phyloP scores from a whole-genome alignment of 2,329 filamentous ascomycete genomes.

The Chalaropsis ovoidea region DNA sequence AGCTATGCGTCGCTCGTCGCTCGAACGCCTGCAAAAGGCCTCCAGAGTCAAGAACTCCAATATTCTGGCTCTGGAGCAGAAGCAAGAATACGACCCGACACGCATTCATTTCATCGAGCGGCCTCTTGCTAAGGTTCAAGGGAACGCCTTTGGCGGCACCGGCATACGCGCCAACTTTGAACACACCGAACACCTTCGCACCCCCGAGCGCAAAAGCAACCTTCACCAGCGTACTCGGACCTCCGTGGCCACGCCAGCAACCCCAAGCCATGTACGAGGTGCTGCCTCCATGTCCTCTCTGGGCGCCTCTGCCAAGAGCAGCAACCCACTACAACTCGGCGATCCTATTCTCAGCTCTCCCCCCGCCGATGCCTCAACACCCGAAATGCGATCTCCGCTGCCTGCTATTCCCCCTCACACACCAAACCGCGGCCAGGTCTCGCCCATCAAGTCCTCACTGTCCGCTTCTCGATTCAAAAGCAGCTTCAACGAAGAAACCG shows the following conservation, averaged over 20 bases:
- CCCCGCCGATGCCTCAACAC: slow-evolving; percentile 20
- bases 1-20: slow-evolving; percentile 72
- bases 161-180: slow-evolving; percentile 41
- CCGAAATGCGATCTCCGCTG: slow-evolving; percentile 23
- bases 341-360: slow-evolving; percentile 21
- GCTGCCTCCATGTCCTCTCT: slow-evolving; percentile 29
- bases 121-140: slow-evolving; percentile 66
- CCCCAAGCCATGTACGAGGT: slow-evolving; percentile 25
- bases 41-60: slow-evolving; percentile 97
- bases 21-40: slow-evolving; percentile 88
- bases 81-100: slow-evolving; percentile 82
- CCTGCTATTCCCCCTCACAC: slow-evolving; percentile 34
- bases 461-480: slow-evolving; percentile 57
- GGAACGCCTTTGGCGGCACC: slow-evolving; percentile 55
- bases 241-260: slow-evolving; percentile 25
- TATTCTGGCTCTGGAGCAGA: slow-evolving; percentile 87
- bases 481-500: slow-evolving; percentile 58
- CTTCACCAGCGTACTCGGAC: slow-evolving; percentile 46
- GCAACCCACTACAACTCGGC: slow-evolving; percentile 6
- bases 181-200: slow-evolving; percentile 29
- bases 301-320: slow-evolving; percentile 4
- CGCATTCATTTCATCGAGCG: slow-evolving; percentile 69
- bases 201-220: slow-evolving; percentile 32
- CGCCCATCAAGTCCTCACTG: slow-evolving; percentile 83
- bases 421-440: slow-evolving; percentile 60